Percentiles rank a stretch among this genome's conserved stretches.
These are phyloP conservation scores for Lathyrus tuberosus DNA, from an alignment of 306 rosid genomes.

Conservation along the genomic window DNA sequence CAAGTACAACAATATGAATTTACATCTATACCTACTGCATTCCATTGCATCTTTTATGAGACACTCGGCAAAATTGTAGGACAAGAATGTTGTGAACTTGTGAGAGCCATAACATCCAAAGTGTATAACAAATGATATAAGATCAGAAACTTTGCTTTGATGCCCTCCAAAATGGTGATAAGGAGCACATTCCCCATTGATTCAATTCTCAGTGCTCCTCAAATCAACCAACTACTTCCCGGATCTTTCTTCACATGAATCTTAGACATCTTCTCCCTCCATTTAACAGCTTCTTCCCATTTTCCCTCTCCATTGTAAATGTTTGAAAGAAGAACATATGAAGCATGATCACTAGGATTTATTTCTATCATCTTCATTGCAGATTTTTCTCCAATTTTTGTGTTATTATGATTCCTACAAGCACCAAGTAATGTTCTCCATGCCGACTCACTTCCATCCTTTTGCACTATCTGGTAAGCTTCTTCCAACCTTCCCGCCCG, in stretches of 20 bases:
- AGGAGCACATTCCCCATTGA: constrained; percentile 3
- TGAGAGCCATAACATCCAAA: background rate
- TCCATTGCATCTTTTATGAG: background rate
- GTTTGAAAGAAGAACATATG: constrained; percentile 55
- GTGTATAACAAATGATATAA: background rate
- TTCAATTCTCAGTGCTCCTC: constrained; percentile 26
- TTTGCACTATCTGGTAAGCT: constrained; percentile 53
- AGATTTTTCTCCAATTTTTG: constrained; percentile 53
- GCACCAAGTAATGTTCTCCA: constrained; percentile 61
- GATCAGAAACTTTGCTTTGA: background rate
- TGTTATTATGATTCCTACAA: constrained; percentile 51
- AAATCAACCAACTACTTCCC: constrained; percentile 54
- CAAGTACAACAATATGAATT: background rate
- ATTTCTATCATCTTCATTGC: constrained; percentile 48
- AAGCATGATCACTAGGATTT: constrained; percentile 56
- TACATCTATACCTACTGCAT: background rate
- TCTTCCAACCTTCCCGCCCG: constrained; percentile 62
- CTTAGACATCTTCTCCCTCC: constrained; percentile 51
- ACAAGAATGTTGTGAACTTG: background rate
- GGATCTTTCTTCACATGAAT: constrained; percentile 49
- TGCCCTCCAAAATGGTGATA: constrained; percentile 21
- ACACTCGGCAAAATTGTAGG: background rate
- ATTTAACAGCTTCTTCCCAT: constrained; percentile 59
- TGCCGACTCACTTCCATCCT: constrained; percentile 55
- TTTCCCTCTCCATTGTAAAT: constrained; percentile 52